Conservation (phyloP, 139 green algal genomes). For the Picocystis salinarum region DNA sequence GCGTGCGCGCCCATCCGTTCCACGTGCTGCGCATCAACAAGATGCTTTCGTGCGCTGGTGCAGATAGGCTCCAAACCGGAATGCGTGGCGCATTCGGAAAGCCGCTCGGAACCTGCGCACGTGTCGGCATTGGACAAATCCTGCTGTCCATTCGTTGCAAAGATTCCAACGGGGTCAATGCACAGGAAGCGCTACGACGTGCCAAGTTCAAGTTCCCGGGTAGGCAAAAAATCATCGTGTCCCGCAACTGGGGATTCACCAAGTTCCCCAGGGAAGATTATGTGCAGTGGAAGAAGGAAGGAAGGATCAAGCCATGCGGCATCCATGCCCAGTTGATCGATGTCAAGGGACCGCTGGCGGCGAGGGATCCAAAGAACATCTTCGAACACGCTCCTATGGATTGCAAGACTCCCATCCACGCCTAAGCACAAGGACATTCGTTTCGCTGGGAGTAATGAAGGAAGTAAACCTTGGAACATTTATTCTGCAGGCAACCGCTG, state of each 20-base stretch:
- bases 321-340: constrained; percentile 47
- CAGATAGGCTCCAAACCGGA: constrained; percentile 95
- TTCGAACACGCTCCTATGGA: too few species aligned
- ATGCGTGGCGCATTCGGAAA: constrained; percentile 99
- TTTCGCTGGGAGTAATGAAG: too few species aligned
- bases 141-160: constrained; percentile 92
- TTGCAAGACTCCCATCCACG: too few species aligned
- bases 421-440: too few species aligned
- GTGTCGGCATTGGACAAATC: constrained; percentile 92
- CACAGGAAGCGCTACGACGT: constrained; percentile 81
- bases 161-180: constrained; percentile 60
- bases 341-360: background rate
- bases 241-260: constrained; percentile 97
- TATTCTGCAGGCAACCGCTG: too few species aligned
- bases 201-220: constrained; percentile 99
- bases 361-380: background rate
- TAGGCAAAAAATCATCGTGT: constrained; percentile 91
- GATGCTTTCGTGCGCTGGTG: constrained; percentile 98
- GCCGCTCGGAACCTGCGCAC: constrained; percentile 67
- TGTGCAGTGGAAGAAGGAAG: constrained; percentile 73
- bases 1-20: constrained; percentile 95
- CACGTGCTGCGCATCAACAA: constrained; percentile 99
- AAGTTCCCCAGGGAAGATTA: constrained; percentile 71
- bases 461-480: too few species aligned
- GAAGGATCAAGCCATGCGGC: constrained; percentile 67